These are phyloP conservation scores for Rhynchosporium secalis DNA, from an alignment of 2,329 filamentous ascomycete species.

Conservation along the genomic window DNA sequence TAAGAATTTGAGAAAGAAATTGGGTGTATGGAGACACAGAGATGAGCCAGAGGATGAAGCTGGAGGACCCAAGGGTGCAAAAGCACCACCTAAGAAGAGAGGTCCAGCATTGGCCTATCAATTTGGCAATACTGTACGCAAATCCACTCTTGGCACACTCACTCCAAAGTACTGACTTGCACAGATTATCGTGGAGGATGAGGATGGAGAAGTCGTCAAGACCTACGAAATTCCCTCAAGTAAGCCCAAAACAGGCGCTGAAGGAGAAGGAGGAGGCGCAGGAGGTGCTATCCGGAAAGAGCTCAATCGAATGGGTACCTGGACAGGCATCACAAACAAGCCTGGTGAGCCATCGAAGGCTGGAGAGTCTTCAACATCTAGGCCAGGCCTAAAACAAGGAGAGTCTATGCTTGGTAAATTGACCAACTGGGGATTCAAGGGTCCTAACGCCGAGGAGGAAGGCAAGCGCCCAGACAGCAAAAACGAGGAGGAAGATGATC, in stretches of 20 bases:
- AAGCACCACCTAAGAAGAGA: conserved; percentile 51
- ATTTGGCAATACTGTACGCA: conserved; percentile 72
- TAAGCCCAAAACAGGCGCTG: conserved; percentile 21
- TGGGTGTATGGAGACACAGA: conserved; percentile 39
- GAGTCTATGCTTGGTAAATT: conserved; percentile 35
- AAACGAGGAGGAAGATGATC: conserved; percentile 63
- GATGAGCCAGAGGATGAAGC: conserved; percentile 46
- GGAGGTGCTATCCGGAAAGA: conserved; percentile 30
- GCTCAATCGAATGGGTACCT: conserved; percentile 34
- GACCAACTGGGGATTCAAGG: conserved; percentile 36
- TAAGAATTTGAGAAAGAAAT: conserved; percentile 37
- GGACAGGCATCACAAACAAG: conserved; percentile 32
- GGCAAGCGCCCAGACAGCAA: conserved; percentile 38
- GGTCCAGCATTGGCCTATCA: conserved; percentile 82
- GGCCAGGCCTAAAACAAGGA: conserved; percentile 10
- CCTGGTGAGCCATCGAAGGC: conserved; percentile 15
- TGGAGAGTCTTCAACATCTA: conserved; percentile 9
- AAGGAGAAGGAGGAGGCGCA: conserved; percentile 22
- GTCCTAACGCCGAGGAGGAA: conserved; percentile 18
- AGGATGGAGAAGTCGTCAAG: conserved; percentile 83
- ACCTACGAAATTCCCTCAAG: conserved; percentile 70
- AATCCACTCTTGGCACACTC: not conserved
- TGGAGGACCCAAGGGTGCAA: conserved; percentile 38
- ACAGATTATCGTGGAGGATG: conserved; percentile 82
- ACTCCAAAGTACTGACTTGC: conserved; percentile 22